Evolutionary conservation across 2,329 filamentous ascomycete genomes (phyloP).

Genomic region (Cladosporium sp.): DNA sequence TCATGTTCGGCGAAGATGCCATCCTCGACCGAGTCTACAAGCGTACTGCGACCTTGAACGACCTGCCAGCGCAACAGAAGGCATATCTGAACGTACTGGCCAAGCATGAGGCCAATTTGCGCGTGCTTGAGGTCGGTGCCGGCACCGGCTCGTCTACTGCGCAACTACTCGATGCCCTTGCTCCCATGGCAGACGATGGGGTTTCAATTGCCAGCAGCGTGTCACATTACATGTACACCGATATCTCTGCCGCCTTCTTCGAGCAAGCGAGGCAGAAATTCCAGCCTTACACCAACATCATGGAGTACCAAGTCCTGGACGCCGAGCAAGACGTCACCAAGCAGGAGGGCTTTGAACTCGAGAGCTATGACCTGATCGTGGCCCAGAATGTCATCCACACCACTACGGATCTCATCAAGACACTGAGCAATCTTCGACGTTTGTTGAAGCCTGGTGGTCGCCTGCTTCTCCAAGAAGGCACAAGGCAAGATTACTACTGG

Average conservation of each 20-base stretch:
- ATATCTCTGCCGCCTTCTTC: constrained; percentile 47
- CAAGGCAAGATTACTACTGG: constrained; percentile 11
- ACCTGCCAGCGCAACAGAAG: constrained; percentile 12
- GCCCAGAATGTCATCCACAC: constrained; percentile 30
- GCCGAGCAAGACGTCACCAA: constrained; percentile 30
- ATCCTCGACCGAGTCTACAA: constrained; percentile 17
- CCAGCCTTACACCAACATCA: constrained; percentile 25
- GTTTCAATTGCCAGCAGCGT: background rate
- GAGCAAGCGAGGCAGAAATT: constrained; percentile 38
- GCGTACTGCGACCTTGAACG: constrained; percentile 6
- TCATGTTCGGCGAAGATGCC: constrained; percentile 15
- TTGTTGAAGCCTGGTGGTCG: constrained; percentile 29
- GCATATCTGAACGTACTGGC: constrained; percentile 1
- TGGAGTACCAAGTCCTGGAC: constrained; percentile 37
- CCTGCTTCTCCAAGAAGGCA: constrained; percentile 14
- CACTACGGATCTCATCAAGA: constrained; percentile 22
- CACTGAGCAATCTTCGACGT: constrained; percentile 25
- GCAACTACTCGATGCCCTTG: constrained; percentile 4
- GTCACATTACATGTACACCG: constrained; percentile 47
- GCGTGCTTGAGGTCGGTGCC: constrained; percentile 24
- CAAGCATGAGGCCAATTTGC: constrained; percentile 11
- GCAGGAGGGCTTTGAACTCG: constrained; percentile 38
- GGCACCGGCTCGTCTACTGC: constrained; percentile 13
- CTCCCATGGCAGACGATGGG: background rate
- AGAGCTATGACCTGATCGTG: constrained; percentile 31